Percentiles rank a stretch among this genome's conserved stretches.
These are phyloP conservation scores for Cichorium intybus DNA, from an alignment of 140 eudicot species.

Conservation along the genomic window DNA sequence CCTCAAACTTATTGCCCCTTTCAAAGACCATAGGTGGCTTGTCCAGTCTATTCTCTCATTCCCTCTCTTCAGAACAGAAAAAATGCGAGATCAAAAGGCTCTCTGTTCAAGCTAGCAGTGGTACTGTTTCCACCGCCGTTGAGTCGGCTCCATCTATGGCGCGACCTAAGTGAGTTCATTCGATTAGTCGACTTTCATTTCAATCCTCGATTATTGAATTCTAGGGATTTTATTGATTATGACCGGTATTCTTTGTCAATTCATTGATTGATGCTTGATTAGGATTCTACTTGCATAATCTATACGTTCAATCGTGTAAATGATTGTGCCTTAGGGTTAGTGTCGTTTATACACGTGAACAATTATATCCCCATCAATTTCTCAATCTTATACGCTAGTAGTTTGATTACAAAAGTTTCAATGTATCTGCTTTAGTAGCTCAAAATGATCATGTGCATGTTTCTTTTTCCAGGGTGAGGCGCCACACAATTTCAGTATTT, in stretches of 20 bases:
- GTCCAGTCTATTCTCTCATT: not conserved
- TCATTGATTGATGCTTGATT: not conserved
- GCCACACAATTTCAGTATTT: slow-evolving; percentile 86
- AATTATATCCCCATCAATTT: not conserved
- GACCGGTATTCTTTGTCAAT: not conserved
- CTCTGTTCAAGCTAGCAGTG: slow-evolving; percentile 30
- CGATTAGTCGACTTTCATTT: not conserved
- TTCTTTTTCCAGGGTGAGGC: slow-evolving; percentile 52
- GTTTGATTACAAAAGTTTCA: not conserved
- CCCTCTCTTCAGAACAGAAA: slow-evolving; percentile 14
- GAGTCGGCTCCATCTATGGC: slow-evolving; percentile 23
- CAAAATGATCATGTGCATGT: not conserved
- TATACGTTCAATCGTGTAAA: not conserved
- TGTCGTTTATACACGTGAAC: not conserved
- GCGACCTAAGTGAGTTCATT: slow-evolving; percentile 24
- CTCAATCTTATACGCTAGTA: not conserved
- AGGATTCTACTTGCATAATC: not conserved
- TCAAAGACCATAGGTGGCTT: slow-evolving; percentile 8
- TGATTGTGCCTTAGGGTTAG: not conserved
- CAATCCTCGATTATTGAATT: not conserved
- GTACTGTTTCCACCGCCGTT: slow-evolving; percentile 15
- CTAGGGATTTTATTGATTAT: not conserved
- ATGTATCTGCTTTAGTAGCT: not conserved
- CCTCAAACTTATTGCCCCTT: slow-evolving; percentile 16
- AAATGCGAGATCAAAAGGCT: slow-evolving; percentile 6